A percentile compares a stretch with the other conserved stretches of the same genome.
These are phyloP conservation scores for Crataegus laevigata DNA, from an alignment of 306 rosid species.

Conservation along the genomic window DNA sequence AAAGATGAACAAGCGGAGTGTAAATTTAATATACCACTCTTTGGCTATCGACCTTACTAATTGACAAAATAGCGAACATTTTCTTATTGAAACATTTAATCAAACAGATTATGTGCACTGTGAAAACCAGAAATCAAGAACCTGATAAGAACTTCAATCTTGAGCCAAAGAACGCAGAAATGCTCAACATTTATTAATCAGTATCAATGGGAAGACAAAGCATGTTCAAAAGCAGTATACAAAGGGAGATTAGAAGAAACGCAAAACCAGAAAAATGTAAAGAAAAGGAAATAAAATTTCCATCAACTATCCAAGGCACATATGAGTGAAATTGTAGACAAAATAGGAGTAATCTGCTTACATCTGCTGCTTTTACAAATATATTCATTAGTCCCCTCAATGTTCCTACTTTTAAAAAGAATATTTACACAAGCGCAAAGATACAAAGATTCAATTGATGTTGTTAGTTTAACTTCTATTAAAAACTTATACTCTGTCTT, in stretches of 20 bases:
- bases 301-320: background rate
- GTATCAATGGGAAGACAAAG: background rate
- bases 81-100: too few species aligned
- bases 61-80: too few species aligned
- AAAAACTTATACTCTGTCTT: background rate
- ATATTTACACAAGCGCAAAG: background rate
- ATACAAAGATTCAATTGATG: background rate
- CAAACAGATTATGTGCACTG: too few species aligned
- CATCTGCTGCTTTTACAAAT: background rate
- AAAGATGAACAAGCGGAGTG: too few species aligned
- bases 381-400: background rate
- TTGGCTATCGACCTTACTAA: too few species aligned
- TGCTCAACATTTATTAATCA: background rate
- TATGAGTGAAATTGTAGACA: background rate
- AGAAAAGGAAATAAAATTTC: background rate
- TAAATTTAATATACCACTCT: too few species aligned
- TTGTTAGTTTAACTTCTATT: background rate
- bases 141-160: too few species aligned
- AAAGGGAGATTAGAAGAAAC: background rate
- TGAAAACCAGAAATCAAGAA: too few species aligned
- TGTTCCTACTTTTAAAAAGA: background rate
- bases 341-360: background rate
- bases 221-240: background rate
- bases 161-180: too few species aligned
- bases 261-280: background rate